phyloP scores from a whole-genome alignment of 108 stramenopile species.

The Nitzschia sp. region DNA sequence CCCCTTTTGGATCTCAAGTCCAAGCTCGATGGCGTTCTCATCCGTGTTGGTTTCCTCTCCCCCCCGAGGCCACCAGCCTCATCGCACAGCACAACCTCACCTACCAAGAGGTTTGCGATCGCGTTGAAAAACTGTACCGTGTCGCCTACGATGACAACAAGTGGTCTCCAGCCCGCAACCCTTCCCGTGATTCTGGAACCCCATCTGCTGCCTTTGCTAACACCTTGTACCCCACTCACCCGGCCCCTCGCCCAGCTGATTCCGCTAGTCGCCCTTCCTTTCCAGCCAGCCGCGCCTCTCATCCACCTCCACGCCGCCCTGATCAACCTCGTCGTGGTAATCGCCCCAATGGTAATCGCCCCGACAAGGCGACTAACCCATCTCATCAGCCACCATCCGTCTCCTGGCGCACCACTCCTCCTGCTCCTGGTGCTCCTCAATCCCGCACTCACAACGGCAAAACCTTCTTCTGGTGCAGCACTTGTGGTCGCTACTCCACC shows the following conservation, averaged over 20 bases:
- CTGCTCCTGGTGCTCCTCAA: background rate
- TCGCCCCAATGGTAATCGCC: too few species aligned
- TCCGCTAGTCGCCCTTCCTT: background rate
- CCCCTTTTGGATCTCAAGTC: background rate
- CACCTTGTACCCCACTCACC: background rate
- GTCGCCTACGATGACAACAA: background rate
- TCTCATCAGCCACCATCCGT: too few species aligned
- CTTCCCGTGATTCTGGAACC: background rate
- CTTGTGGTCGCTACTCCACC: slow-evolving; percentile 13
- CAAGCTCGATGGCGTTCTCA: background rate
- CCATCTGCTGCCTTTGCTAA: slow-evolving; percentile 2
- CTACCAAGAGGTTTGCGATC: background rate
- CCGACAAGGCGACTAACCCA: too few species aligned
- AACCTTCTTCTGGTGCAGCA: slow-evolving; percentile 7
- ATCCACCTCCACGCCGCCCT: too few species aligned
- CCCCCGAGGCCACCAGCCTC: background rate
- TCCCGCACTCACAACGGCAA: background rate
- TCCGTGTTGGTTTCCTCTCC: background rate
- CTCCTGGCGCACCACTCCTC: background rate
- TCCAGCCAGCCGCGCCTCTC: background rate
- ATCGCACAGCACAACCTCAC: background rate
- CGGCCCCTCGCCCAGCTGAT: background rate
- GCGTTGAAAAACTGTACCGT: background rate
- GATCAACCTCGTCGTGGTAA: too few species aligned
- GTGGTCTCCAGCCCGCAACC: background rate